Percentiles rank a stretch among this genome's conserved stretches.
These are phyloP conservation scores for Butyriboletus regius DNA, from an alignment of 1,284 basidiomycete species.

Conservation along the genomic window DNA sequence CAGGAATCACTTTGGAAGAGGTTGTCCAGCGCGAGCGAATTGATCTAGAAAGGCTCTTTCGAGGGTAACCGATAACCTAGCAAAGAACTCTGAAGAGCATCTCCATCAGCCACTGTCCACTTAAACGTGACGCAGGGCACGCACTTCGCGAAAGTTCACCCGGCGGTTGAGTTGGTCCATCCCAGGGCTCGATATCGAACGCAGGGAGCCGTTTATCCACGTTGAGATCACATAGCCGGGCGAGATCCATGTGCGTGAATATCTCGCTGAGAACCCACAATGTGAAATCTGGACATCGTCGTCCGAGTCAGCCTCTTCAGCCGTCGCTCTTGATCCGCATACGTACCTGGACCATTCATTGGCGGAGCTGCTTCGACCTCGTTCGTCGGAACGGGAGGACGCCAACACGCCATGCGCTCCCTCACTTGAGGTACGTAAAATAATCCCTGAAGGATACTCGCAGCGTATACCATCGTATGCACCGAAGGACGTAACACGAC, in stretches of 20 bases:
- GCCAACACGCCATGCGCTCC: slow-evolving; percentile 43
- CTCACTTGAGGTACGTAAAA: slow-evolving; percentile 64
- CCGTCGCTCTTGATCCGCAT: background rate
- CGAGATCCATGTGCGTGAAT: slow-evolving; percentile 57
- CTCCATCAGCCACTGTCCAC: background rate
- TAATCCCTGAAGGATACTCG: slow-evolving; percentile 55
- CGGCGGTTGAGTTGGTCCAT: slow-evolving; percentile 29
- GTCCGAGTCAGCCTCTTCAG: background rate
- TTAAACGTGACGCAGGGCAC: background rate
- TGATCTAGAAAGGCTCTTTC: slow-evolving; percentile 33
- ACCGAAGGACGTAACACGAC: slow-evolving; percentile 56
- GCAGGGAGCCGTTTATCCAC: slow-evolving; percentile 35
- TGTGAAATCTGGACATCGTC: slow-evolving; percentile 33
- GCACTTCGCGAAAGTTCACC: slow-evolving; percentile 39
- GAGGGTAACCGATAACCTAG: slow-evolving; percentile 31
- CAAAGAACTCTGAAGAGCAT: slow-evolving; percentile 34
- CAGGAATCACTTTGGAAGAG: slow-evolving; percentile 28
- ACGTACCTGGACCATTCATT: slow-evolving; percentile 34
- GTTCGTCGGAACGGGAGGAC: slow-evolving; percentile 30
- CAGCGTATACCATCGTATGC: slow-evolving; percentile 48
- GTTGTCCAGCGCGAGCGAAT: slow-evolving; percentile 19
- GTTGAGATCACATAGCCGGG: slow-evolving; percentile 37
- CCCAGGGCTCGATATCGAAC: slow-evolving; percentile 35
- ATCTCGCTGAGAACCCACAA: slow-evolving; percentile 54
- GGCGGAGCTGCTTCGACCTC: slow-evolving; percentile 21